Evolutionary conservation across 2,329 filamentous ascomycete genomes (phyloP).

Genomic region (Amauroascus niger): DNA sequence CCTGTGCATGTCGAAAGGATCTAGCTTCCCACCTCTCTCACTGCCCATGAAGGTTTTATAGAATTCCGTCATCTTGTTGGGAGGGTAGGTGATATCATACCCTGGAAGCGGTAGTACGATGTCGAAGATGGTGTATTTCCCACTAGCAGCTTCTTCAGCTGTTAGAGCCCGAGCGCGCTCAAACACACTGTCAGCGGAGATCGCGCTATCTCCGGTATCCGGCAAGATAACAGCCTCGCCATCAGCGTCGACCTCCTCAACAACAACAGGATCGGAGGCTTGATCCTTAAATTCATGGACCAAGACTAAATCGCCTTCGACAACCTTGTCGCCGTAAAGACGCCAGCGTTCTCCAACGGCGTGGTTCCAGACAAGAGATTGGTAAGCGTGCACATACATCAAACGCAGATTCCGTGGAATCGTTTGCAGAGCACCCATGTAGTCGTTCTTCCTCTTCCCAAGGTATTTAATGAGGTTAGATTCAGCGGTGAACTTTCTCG

Average conservation of each 20-base stretch:
- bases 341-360: constrained; percentile 73
- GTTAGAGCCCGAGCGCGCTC: constrained; percentile 64
- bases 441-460: constrained; percentile 52
- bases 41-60: constrained; percentile 81
- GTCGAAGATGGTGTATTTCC: constrained; percentile 72
- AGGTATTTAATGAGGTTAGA: constrained; percentile 68
- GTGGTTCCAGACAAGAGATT: constrained; percentile 89
- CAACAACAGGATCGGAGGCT: constrained; percentile 19
- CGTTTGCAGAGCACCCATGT: constrained; percentile 65
- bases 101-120: constrained; percentile 87
- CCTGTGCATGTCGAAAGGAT: constrained; percentile 79
- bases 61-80: constrained; percentile 71
- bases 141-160: constrained; percentile 65
- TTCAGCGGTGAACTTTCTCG: constrained; percentile 74
- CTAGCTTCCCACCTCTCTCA: constrained; percentile 63
- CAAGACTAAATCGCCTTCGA: constrained; percentile 78
- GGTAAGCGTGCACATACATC: constrained; percentile 97
- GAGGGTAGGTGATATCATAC: constrained; percentile 77
- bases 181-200: constrained; percentile 48
- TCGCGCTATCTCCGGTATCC: constrained; percentile 46
- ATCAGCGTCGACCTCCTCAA: constrained; percentile 45
- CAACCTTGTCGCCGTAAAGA: constrained; percentile 59
- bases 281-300: constrained; percentile 45
- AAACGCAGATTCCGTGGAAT: constrained; percentile 74
- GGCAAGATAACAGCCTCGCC: constrained; percentile 59